A percentile compares a stretch with the other conserved stretches of the same genome.
These are phyloP conservation scores for Xylariaceae sp. DNA, from an alignment of 2,329 filamentous ascomycete genomes.

Conservation along the genomic window DNA sequence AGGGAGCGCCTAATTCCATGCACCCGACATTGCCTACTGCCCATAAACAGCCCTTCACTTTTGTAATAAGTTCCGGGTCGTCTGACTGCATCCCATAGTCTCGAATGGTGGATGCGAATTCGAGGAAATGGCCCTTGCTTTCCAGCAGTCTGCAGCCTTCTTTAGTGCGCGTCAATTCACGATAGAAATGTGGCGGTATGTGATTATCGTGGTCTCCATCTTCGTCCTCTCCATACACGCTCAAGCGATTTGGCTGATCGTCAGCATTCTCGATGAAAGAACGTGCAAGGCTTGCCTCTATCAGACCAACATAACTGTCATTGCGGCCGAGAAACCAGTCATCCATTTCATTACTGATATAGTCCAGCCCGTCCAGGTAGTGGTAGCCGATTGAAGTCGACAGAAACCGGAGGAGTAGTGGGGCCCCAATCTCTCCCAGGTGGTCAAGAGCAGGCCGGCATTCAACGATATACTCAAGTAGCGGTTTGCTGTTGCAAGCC, in stretches of 20 bases:
- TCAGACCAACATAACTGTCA: slow-evolving; percentile 89
- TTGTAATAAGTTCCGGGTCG: slow-evolving; percentile 80
- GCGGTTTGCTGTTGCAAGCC: slow-evolving; percentile 87
- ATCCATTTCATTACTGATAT: slow-evolving; percentile 99
- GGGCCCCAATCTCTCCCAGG: slow-evolving; percentile 92
- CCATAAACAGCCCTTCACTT: slow-evolving; percentile 97
- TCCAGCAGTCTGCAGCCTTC: slow-evolving; percentile 88
- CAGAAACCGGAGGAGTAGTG: slow-evolving; percentile 84
- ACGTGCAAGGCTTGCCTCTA: slow-evolving; percentile 91
- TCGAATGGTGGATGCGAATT: slow-evolving; percentile 84
- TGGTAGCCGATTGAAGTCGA: slow-evolving; percentile 97
- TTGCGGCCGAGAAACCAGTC: slow-evolving; percentile 98
- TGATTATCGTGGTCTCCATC: slow-evolving; percentile 56
- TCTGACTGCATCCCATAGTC: slow-evolving; percentile 83
- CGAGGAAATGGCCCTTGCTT: slow-evolving; percentile 93
- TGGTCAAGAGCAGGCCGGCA: slow-evolving; percentile 93
- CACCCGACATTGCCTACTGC: slow-evolving; percentile 97
- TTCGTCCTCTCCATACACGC: slow-evolving; percentile 55
- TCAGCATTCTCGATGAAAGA: slow-evolving; percentile 70
- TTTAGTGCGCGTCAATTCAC: slow-evolving; percentile 85
- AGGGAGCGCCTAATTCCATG: slow-evolving; percentile 94
- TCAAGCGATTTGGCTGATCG: slow-evolving; percentile 55
- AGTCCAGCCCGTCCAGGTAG: slow-evolving; percentile 93
- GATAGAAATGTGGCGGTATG: slow-evolving; percentile 97
- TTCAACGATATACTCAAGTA: slow-evolving; percentile 93